Conservation (phyloP, 805 yeast species). For the Candida corydali region DNA sequence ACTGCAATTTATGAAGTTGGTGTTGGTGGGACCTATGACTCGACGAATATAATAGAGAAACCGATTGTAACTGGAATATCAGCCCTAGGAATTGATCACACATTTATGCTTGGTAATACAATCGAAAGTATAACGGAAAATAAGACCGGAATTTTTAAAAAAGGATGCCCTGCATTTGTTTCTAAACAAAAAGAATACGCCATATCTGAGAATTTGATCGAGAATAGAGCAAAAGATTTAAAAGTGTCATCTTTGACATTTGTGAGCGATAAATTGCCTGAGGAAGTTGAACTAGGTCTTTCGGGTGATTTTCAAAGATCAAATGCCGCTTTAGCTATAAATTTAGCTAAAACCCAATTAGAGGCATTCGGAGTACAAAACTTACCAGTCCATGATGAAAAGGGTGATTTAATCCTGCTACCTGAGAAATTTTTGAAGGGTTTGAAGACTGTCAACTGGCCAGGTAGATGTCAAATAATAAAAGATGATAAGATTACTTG, state of each 20-base stretch:
- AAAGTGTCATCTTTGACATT: conserved; percentile 41
- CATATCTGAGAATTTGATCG: conserved; percentile 51
- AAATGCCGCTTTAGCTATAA: conserved; percentile 86
- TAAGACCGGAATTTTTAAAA: conserved; percentile 88
- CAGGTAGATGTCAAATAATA: conserved; percentile 90
- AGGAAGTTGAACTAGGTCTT: conserved; percentile 57
- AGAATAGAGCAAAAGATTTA: conserved; percentile 67
- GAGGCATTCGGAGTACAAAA: conserved; percentile 40
- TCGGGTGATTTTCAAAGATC: conserved; percentile 79
- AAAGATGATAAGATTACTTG: conserved; percentile 54
- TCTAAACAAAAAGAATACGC: conserved; percentile 49
- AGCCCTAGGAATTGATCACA: conserved; percentile 89
- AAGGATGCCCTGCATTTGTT: conserved; percentile 62
- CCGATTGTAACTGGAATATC: conserved; percentile 87
- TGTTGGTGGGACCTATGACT: conserved; percentile 95
- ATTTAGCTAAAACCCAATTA: conserved; percentile 62
- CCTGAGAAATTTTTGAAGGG: conserved; percentile 57
- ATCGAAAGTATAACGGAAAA: conserved; percentile 92
- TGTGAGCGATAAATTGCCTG: conserved; percentile 41
- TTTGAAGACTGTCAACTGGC: conserved; percentile 71
- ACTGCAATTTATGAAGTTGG: conserved; percentile 97
- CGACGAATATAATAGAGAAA: conserved; percentile 79
- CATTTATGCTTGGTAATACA: conserved; percentile 79
- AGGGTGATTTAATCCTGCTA: conserved; percentile 18
- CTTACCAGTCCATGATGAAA: conserved; percentile 18